phyloP scores from a whole-genome alignment of 129 eudicot genomes.

The Escallonia herrerae region DNA sequence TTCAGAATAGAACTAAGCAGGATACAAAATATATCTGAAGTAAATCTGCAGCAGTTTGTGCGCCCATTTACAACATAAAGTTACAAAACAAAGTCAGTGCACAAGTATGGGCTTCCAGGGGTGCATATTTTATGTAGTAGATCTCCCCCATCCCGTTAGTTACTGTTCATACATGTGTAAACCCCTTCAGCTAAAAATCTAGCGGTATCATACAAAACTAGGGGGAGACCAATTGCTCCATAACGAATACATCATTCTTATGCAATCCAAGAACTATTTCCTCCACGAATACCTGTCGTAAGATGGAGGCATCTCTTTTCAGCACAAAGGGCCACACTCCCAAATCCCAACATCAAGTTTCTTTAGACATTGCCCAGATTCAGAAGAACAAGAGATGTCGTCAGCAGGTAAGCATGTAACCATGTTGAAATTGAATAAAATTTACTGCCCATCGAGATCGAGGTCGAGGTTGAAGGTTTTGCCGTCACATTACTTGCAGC shows the following conservation, averaged over 20 bases:
- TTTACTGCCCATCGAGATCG: conserved; percentile 28
- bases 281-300: neutral
- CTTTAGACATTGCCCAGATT: conserved; percentile 11
- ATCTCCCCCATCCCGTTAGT: neutral
- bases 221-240: conserved; percentile 5
- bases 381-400: conserved; percentile 17
- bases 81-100: neutral
- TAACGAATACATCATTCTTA: neutral
- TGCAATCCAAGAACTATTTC: neutral
- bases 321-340: neutral
- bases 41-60: no score
- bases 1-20: no score
- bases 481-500: conserved; percentile 47
- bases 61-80: no score
- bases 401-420: conserved; percentile 17
- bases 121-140: neutral
- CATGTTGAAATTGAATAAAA: conserved; percentile 1
- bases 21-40: no score
- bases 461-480: conserved; percentile 33
- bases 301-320: neutral
- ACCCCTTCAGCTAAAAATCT: neutral
- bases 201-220: conserved; percentile 20
- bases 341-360: conserved; percentile 7
- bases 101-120: neutral
- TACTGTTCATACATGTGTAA: neutral